Conservation (phyloP, 1,139 yeast genomes). For the Magnusiomyces fungicola region DNA sequence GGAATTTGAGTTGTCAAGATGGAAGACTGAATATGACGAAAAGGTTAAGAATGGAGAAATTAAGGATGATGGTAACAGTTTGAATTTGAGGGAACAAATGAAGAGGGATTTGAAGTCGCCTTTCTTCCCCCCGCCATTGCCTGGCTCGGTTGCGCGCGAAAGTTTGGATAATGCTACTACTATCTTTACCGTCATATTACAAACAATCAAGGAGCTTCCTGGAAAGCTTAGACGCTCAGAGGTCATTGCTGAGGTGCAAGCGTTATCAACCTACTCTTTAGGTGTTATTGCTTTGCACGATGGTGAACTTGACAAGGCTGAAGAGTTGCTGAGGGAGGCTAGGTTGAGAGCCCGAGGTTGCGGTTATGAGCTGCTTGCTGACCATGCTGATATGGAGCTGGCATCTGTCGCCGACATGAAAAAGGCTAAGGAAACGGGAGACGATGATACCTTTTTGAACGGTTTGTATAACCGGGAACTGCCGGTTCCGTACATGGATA, state of each 20-base stretch:
- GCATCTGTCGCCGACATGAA: slow-evolving; percentile 37
- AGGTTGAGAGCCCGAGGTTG: slow-evolving; percentile 63
- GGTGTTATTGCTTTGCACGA: slow-evolving; percentile 69
- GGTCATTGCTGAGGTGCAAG: slow-evolving; percentile 56
- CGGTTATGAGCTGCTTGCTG: slow-evolving; percentile 55
- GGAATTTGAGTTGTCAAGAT: slow-evolving; percentile 45
- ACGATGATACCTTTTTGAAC: slow-evolving; percentile 1
- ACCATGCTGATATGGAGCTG: slow-evolving; percentile 61
- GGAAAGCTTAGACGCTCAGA: slow-evolving; percentile 38
- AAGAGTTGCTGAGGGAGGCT: slow-evolving; percentile 58
- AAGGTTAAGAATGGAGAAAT: not conserved
- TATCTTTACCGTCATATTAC: slow-evolving; percentile 37
- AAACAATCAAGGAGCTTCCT: slow-evolving; percentile 47
- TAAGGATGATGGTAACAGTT: not conserved
- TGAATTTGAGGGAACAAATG: not conserved
- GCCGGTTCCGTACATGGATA: not conserved
- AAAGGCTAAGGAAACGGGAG: slow-evolving; percentile 6
- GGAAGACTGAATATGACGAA: slow-evolving; percentile 31
- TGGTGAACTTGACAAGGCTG: slow-evolving; percentile 50
- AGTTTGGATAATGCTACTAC: slow-evolving; percentile 12
- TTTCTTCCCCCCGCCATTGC: slow-evolving; percentile 25
- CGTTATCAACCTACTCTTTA: slow-evolving; percentile 74
- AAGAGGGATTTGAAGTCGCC: slow-evolving; percentile 23
- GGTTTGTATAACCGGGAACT: slow-evolving; percentile 2
- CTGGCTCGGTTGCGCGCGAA: slow-evolving; percentile 38